Conservation (phyloP, 768 basidiomycete species). For the Omphalotus guepiniiformis region DNA sequence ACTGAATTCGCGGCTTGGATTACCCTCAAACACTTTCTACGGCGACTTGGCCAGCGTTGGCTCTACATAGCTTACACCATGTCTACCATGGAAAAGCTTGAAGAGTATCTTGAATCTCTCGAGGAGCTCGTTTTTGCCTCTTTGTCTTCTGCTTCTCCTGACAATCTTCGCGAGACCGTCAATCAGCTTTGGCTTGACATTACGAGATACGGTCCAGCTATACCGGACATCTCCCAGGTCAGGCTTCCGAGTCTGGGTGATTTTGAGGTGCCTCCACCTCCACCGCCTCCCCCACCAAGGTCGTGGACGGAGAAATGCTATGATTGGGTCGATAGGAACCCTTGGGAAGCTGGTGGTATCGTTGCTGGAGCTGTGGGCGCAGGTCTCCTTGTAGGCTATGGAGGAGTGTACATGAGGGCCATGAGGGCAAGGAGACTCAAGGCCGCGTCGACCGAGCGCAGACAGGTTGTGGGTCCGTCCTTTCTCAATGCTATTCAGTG, state of each 20-base stretch:
- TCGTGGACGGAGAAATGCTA: slow-evolving; percentile 42
- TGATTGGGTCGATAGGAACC: slow-evolving; percentile 55
- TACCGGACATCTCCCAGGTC: slow-evolving; percentile 48
- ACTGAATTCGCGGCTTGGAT: too few species aligned
- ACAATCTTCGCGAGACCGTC: slow-evolving; percentile 59
- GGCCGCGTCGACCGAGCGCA: slow-evolving; percentile 45
- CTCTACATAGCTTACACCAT: too few species aligned
- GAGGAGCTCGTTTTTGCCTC: slow-evolving; percentile 60
- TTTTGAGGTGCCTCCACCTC: slow-evolving; percentile 70
- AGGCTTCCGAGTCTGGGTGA: slow-evolving; percentile 62
- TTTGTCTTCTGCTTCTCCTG: slow-evolving; percentile 53
- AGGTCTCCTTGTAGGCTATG: slow-evolving; percentile 59
- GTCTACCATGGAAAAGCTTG: slow-evolving; percentile 61
- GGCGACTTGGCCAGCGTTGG: too few species aligned
- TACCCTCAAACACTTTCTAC: too few species aligned
- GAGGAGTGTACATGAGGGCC: slow-evolving; percentile 26
- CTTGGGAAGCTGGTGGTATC: slow-evolving; percentile 55
- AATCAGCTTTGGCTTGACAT: slow-evolving; percentile 76
- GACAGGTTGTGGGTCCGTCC: slow-evolving; percentile 66
- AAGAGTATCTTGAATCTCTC: slow-evolving; percentile 63
- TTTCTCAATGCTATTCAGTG: neutral
- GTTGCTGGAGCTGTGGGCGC: slow-evolving; percentile 55
- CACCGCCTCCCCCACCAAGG: slow-evolving; percentile 47
- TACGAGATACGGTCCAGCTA: slow-evolving; percentile 72
- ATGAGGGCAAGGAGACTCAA: slow-evolving; percentile 40